These are phyloP conservation scores for Floccularia luteovirens DNA, from an alignment of 768 basidiomycete genomes.

Conservation along the genomic window DNA sequence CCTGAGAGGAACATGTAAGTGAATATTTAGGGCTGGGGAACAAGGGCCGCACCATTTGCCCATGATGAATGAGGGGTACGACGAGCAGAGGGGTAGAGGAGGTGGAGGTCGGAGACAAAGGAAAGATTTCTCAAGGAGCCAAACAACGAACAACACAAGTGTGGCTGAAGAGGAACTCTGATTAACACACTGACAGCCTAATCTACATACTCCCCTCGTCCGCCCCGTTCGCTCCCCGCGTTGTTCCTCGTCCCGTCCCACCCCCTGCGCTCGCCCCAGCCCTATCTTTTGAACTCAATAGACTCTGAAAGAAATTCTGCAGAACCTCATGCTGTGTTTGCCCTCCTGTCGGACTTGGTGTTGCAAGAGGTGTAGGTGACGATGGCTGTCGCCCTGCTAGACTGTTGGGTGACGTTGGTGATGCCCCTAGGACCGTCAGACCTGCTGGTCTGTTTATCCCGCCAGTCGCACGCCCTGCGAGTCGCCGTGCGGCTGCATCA, in stretches of 20 bases:
- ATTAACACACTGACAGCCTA: no score
- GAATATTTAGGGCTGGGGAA: background rate
- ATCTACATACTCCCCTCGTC: slow-evolving; percentile 27
- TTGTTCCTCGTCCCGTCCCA: slow-evolving; percentile 9
- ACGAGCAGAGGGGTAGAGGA: slow-evolving; percentile 13
- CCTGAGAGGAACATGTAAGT: slow-evolving; percentile 29
- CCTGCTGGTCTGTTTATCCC: slow-evolving; percentile 28
- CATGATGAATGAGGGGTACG: slow-evolving; percentile 32
- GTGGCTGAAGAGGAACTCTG: slow-evolving; percentile 13
- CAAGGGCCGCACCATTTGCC: slow-evolving; percentile 55
- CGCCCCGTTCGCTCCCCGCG: slow-evolving; percentile 16
- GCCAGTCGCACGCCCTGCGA: slow-evolving; percentile 22
- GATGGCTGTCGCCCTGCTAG: slow-evolving; percentile 25
- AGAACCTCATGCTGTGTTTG: slow-evolving; percentile 77
- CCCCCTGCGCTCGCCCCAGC: slow-evolving; percentile 15
- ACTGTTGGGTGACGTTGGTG: slow-evolving; percentile 20
- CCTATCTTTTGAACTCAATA: slow-evolving; percentile 66
- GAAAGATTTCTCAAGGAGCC: slow-evolving; percentile 13
- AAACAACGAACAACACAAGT: slow-evolving; percentile 26
- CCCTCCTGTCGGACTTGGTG: slow-evolving; percentile 25
- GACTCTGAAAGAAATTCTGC: slow-evolving; percentile 82
- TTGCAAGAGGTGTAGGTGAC: slow-evolving; percentile 24
- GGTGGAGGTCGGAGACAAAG: slow-evolving; percentile 22
- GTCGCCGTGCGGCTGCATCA: slow-evolving; percentile 15
- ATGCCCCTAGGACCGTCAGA: slow-evolving; percentile 28